Conservation (phyloP, 2,329 filamentous ascomycete genomes). For the Colletotrichum phormii region DNA sequence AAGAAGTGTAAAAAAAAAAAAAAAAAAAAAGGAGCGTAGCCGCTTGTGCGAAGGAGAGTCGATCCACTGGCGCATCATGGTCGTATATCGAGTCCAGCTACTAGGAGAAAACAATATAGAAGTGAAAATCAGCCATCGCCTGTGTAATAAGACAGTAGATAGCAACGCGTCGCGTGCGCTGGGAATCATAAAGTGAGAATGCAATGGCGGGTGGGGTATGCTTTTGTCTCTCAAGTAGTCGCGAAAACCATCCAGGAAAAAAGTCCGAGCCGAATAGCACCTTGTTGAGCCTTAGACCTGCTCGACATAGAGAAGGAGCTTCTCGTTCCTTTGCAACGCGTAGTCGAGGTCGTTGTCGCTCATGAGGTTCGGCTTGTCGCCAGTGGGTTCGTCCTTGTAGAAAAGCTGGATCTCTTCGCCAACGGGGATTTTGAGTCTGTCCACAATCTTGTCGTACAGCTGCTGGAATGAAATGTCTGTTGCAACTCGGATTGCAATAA, state of each 20-base stretch:
- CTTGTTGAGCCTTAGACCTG: conserved; percentile 50
- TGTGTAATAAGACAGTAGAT: conserved; percentile 22
- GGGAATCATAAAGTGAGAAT: conserved; percentile 38
- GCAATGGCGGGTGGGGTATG: conserved; percentile 33
- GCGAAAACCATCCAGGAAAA: conserved; percentile 8
- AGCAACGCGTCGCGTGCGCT: conserved; percentile 35
- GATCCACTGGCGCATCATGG: conserved; percentile 33
- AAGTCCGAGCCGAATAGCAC: neutral
- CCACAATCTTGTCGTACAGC: conserved; percentile 85
- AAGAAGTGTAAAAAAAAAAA: conserved; percentile 4
- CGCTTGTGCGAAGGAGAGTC: conserved; percentile 27
- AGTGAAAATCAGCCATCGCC: conserved; percentile 23
- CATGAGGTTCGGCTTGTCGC: conserved; percentile 78
- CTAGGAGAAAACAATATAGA: conserved; percentile 34
- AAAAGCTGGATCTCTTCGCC: conserved; percentile 81
- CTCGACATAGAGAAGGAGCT: conserved; percentile 82
- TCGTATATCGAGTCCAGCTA: conserved; percentile 36
- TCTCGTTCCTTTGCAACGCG: conserved; percentile 86
- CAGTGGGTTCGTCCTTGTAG: conserved; percentile 87
- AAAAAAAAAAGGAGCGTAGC: conserved; percentile 15
- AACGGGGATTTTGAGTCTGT: conserved; percentile 80
- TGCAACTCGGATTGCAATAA: conserved; percentile 91
- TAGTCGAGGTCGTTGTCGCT: conserved; percentile 85
- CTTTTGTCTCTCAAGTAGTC: conserved; percentile 20
- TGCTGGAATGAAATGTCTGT: conserved; percentile 81